Conservation (phyloP, 805 yeast species). For the Ogataea trehaloabstinens region DNA sequence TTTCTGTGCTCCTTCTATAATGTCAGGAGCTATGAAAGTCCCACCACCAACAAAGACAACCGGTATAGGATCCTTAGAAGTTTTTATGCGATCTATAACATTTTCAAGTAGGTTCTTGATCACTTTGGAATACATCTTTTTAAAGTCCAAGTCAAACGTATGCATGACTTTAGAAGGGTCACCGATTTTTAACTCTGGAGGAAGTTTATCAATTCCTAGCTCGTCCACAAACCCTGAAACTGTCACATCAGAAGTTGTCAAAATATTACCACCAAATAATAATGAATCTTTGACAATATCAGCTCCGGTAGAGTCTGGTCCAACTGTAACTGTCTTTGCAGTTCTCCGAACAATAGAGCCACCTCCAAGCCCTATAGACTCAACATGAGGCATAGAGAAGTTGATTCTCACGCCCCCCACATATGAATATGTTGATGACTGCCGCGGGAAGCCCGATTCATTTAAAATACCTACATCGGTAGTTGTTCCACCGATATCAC, state of each 20-base stretch:
- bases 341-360: conserved; percentile 40
- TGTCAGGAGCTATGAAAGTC: conserved; percentile 40
- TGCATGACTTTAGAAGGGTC: neutral
- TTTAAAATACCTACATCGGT: conserved; percentile 45
- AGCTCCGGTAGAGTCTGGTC: conserved; percentile 48
- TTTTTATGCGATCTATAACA: conserved; percentile 36
- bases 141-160: conserved; percentile 1
- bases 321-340: conserved; percentile 30
- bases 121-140: conserved; percentile 1
- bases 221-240: conserved; percentile 28
- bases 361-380: conserved; percentile 48
- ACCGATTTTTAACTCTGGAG: neutral
- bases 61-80: conserved; percentile 26
- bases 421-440: conserved; percentile 38
- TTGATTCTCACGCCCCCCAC: conserved; percentile 48
- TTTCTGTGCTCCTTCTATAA: conserved; percentile 38
- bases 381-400: conserved; percentile 49
- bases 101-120: conserved; percentile 31
- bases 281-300: conserved; percentile 34
- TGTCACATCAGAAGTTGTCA: conserved; percentile 43
- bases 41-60: conserved; percentile 49
- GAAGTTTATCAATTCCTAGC: neutral
- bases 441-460: conserved; percentile 45
- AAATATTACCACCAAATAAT: conserved; percentile 41
- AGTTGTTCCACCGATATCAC: conserved; percentile 49